Evolutionary conservation across 768 basidiomycete species (phyloP).

Genomic region (Tylopilus vinaceipallidus): DNA sequence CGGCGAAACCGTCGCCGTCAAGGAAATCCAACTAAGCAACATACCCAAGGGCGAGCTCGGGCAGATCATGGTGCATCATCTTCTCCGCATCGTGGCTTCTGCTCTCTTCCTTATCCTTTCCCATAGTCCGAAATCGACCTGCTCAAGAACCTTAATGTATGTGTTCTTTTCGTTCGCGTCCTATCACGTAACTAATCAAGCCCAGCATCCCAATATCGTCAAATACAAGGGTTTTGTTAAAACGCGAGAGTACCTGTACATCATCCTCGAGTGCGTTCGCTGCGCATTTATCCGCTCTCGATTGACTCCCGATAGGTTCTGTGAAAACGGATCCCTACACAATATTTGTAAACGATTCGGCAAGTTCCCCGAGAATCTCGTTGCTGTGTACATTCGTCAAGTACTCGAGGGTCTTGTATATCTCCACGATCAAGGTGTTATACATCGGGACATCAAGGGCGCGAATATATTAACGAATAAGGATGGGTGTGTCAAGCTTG

Average conservation of each 20-base stretch:
- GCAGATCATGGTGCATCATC: constrained; percentile 83
- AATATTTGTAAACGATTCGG: constrained; percentile 96
- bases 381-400: constrained; percentile 95
- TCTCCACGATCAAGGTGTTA: constrained; percentile 98
- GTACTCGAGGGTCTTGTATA: constrained; percentile 95
- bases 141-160: constrained; percentile 92
- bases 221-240: constrained; percentile 99
- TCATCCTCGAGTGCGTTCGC: constrained; percentile 82
- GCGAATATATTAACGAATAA: constrained; percentile 99
- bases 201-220: constrained; percentile 93
- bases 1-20: constrained; percentile 97
- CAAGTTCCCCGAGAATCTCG: constrained; percentile 96
- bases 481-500: constrained; percentile 97
- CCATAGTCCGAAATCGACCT: constrained; percentile 92
- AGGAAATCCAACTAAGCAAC: constrained; percentile 93
- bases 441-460: constrained; percentile 98
- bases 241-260: constrained; percentile 91
- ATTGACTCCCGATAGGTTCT: constrained; percentile 54
- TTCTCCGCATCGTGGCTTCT: neutral
- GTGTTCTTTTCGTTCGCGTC: constrained; percentile 17
- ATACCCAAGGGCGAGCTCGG: constrained; percentile 91
- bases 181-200: constrained; percentile 12
- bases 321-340: constrained; percentile 97
- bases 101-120: constrained; percentile 6
- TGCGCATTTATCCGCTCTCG: neutral